Base-by-base conservation (phyloP, 495 filamentous ascomycete species). In the Penicillium salamii region DNA sequence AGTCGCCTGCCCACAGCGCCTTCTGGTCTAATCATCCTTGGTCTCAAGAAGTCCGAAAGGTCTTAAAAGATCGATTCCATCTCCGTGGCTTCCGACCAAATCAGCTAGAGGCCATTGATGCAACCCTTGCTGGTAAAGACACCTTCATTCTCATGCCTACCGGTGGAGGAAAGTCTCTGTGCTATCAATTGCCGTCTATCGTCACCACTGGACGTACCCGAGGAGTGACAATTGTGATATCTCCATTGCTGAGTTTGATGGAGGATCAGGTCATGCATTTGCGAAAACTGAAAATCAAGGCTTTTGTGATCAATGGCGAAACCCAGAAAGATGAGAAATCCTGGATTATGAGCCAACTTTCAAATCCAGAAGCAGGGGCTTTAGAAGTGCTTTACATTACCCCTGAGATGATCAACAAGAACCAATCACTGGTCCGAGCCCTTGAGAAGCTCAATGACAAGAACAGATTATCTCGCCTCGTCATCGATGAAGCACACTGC, bases 401-500 rank as follows among this genome's bases (percentile, higher is more conserved):
- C 0, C 93, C 93, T 0, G 93, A 99, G 65, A 97, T 97, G 95
- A 76, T 97, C 23, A 88, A 75, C 61, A 95, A 89, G 57, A 97
- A 80, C 61, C 60, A 76, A 37, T 55, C 59, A 3, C 81, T 97
- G 62, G 65, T 82, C 32, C 74, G 70, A 45, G 75, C 72, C 7
- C 68, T 99, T 19, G 62, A 78, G 31, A 66, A 69, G 7, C 78
- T 99, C 15, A 77, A 93, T 52, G 53, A 53, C 14, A 80, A 81
- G 21, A 67, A 75, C 6, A 86, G 80, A 50, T 80, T 99, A 11
- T 93, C 93, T 8, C 82, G 93, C 29, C 82, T 99, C 42, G 95
- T 97, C 26, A 93, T 99, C 39, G 93, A 99, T 53, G 93, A 99
- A 67, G 93, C 93, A 13, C 93, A 99, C 63, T 99, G 93, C 65